Conservation (phyloP, 345 rosid species). For the Gossypium anomalum region DNA sequence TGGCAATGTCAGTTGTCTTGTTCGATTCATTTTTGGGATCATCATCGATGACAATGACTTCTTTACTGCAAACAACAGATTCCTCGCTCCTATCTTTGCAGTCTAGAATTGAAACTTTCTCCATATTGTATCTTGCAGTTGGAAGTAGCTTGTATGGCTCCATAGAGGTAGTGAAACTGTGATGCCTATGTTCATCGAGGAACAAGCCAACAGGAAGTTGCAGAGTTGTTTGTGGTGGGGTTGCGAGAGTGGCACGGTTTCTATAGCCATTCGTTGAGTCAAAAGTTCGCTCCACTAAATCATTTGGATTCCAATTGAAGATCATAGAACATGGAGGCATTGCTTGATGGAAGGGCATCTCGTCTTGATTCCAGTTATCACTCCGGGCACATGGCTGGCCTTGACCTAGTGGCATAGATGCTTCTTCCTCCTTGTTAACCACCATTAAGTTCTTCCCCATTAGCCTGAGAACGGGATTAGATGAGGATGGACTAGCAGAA, state of each 20-base stretch:
- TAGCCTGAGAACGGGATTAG: slow-evolving; percentile 75
- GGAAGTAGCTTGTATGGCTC: slow-evolving; percentile 15
- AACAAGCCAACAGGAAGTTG: slow-evolving; percentile 29
- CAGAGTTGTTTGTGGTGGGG: slow-evolving; percentile 19
- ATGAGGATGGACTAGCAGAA: slow-evolving; percentile 65
- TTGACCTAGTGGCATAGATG: slow-evolving; percentile 33
- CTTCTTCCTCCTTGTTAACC: slow-evolving; percentile 72
- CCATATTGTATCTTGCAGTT: slow-evolving; percentile 8
- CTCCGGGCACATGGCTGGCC: slow-evolving; percentile 27
- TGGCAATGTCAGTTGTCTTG: slow-evolving; percentile 14
- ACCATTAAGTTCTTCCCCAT: slow-evolving; percentile 97
- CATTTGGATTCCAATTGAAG: slow-evolving; percentile 26
- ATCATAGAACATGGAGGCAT: slow-evolving; percentile 25
- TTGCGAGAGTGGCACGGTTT: slow-evolving; percentile 11
- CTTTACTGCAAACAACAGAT: slow-evolving; percentile 27
- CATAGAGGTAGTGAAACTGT: slow-evolving; percentile 20
- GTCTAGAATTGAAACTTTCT: slow-evolving; percentile 21
- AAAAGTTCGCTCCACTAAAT: slow-evolving; percentile 20
- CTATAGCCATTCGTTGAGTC: slow-evolving; percentile 24
- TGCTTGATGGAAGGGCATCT: slow-evolving; percentile 22
- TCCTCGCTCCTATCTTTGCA: slow-evolving; percentile 17
- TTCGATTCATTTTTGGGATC: slow-evolving; percentile 30
- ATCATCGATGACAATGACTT: slow-evolving; percentile 51
- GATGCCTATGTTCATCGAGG: slow-evolving; percentile 14
- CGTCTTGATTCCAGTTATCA: slow-evolving; percentile 21